phyloP scores from a whole-genome alignment of 139 green algal genomes.

The Pedinophyceae sp. region DNA sequence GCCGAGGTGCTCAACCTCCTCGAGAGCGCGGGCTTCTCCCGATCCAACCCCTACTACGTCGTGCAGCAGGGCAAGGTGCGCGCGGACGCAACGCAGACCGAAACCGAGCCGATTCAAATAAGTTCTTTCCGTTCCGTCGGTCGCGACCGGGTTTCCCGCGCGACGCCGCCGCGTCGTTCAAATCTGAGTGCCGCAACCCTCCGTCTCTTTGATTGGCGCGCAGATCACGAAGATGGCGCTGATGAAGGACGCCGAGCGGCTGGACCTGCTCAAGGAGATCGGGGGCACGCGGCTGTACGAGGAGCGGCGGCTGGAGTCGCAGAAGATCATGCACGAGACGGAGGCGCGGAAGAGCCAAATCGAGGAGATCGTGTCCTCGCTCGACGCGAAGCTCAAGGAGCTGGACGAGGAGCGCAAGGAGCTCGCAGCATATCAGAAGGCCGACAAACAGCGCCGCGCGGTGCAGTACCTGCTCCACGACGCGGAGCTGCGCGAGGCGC shows the following conservation, averaged over 20 bases:
- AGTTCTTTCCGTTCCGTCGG: too few relatives aligned
- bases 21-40: slow-evolving; percentile 88
- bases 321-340: slow-evolving; percentile 78
- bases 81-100: too few relatives aligned
- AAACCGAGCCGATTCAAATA: too few relatives aligned
- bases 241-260: slow-evolving; percentile 78
- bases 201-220: background rate
- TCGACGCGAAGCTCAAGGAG: slow-evolving; percentile 51
- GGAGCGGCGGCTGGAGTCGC: slow-evolving; percentile 62
- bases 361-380: slow-evolving; percentile 49
- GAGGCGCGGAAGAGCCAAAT: slow-evolving; percentile 54
- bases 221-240: slow-evolving; percentile 42
- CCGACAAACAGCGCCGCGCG: slow-evolving; percentile 56
- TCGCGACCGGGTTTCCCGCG: too few relatives aligned
- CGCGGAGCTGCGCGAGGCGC: slow-evolving; percentile 47
- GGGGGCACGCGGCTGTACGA: slow-evolving; percentile 81
- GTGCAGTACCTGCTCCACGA: slow-evolving; percentile 90
- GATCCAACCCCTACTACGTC: slow-evolving; percentile 97
- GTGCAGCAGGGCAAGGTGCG: slow-evolving; percentile 92
- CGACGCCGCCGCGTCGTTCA: too few relatives aligned
- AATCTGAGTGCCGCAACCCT: too few relatives aligned
- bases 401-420: slow-evolving; percentile 69
- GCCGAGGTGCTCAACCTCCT: slow-evolving; percentile 86
- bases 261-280: slow-evolving; percentile 98
- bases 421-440: slow-evolving; percentile 37